These are phyloP conservation scores for Rhizophagus clarus DNA, from an alignment of 192 early-diverging fungal species.

Conservation along the genomic window DNA sequence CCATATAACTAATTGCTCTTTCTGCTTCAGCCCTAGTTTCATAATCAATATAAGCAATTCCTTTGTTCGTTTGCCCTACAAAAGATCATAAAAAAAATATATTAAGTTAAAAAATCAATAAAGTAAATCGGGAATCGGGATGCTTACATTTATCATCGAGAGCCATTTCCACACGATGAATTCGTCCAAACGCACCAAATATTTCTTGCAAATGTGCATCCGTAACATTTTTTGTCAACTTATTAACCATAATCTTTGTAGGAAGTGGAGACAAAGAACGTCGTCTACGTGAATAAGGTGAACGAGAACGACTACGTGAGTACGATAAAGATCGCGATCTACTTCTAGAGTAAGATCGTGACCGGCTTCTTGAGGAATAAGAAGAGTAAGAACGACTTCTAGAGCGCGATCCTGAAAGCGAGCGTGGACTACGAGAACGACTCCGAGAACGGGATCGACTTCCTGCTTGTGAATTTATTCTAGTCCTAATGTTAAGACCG, in stretches of 20 bases:
- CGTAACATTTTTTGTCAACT: slow-evolving; percentile 50
- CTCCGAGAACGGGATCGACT: slow-evolving; percentile 22
- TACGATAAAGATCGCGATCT: slow-evolving; percentile 32
- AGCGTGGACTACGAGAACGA: slow-evolving; percentile 3
- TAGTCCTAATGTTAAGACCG: not conserved
- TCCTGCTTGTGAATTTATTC: slow-evolving; percentile 1
- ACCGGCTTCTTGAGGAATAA: slow-evolving; percentile 30
- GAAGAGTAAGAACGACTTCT: slow-evolving; percentile 34
- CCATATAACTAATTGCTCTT: slow-evolving; percentile 49
- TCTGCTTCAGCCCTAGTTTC: slow-evolving; percentile 43
- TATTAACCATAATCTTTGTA: slow-evolving; percentile 36
- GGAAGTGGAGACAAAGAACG: slow-evolving; percentile 20
- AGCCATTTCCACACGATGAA: slow-evolving; percentile 39
- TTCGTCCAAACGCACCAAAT: slow-evolving; percentile 40
- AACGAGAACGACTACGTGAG: slow-evolving; percentile 33
- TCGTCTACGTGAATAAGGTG: slow-evolving; percentile 16
- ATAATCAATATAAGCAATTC: slow-evolving; percentile 47
- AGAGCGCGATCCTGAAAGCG: slow-evolving; percentile 18
- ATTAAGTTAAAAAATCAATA: not conserved
- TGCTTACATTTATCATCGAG: slow-evolving; percentile 43
- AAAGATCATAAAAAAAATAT: not conserved
- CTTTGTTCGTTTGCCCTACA: slow-evolving; percentile 43
- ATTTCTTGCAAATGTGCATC: slow-evolving; percentile 46
- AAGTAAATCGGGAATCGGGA: not conserved
- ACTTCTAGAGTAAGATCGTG: slow-evolving; percentile 25